Base-by-base conservation (phyloP, 805 yeast species). In the Ogataea angusta region DNA sequence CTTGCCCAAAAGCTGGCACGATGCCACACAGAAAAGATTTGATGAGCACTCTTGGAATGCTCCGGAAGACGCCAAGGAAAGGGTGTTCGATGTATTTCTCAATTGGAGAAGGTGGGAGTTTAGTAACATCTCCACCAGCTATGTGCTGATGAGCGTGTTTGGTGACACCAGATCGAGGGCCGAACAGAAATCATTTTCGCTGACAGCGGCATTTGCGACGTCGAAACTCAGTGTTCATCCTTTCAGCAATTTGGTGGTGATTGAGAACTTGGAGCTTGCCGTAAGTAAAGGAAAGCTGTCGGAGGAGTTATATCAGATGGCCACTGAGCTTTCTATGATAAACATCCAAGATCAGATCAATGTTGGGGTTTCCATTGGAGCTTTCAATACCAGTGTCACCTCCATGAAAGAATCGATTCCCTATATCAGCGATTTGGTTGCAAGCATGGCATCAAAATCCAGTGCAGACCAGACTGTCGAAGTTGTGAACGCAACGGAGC, bases 51-150 rank as follows among this genome's bases (percentile, higher is more conserved):
- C 61, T 0, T 72, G 78, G 68, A 58, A 59, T 13, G 68, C 76
- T 0, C 82, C 87, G 0, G 48, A 45, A 0, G 64, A 70, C 45
- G 89, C 89, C 0, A 68, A 70, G 43, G 64, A 67, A 7, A 71
- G 71, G 12, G 85, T 86, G 2, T 59, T 78, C 17, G 64, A 70
- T 3, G 69, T 80, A 1, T 88, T 89, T 52, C 68, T 80, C 0
- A 68, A 72, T 10, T 93, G 98, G 97, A 76, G 97, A 68, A 78
- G 80, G 44, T 90, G 98, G 97, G 99, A 91, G 52, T 82, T 85
- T 31, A 70, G 79, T 23, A 76, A 77, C 51, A 73, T 80, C 16
- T 72, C 73, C n/a, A 66, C 73, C 27, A 73, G 80, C 38, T 76
- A 69, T 40, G 67, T 85, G 17, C 78, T 84, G 51, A 60, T 62